Evolutionary conservation across 345 rosid species (phyloP), one percentile per base, ranked within the genome.

Genomic region (Nasturtium officinale): DNA sequence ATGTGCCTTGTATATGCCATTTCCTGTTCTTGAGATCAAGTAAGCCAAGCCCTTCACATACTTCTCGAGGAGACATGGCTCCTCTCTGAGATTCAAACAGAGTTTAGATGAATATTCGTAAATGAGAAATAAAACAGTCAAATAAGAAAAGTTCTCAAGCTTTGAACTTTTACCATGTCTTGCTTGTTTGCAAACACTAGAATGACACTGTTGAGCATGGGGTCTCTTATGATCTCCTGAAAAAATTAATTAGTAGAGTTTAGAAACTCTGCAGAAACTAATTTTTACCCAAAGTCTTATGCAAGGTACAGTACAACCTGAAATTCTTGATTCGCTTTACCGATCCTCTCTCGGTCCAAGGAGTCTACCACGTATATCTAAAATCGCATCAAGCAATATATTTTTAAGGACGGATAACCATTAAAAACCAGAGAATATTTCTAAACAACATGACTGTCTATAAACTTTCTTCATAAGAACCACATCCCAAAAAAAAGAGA

Each of bases 1-100:
- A 90, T 70, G 98, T 92, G 58, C 98, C 99, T 81, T 96, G 98
- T 78, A 96, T 92, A 80, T 96, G 97, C 99, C 99, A 96, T 78
- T 89, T 96, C 78, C 98, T 84, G 86, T 92, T 89, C 89, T 90
- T 89, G 28, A 92, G 89, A 72, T 87, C 98, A 70, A 87, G 82
- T 29, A 96, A 90, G 50, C 99, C 99, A 60, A 96, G 82, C 57
- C 98, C 98, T 71, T 90, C 92, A 12, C 91, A 85, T 38, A 91
- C 99, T 83, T 96, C 98, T 85, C 79, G 87, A 3, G 98, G 97
- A 11, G 96, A 81, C 99, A 96, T 96, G 40, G 97, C 99, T 73
- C 98, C 99, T 87, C 84, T 92, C 99, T 96, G 84, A 38, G 29
- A 38, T 76, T 51, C 46, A 29, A 13, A 50, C 15, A 68, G 18